Evolutionary conservation across 2,329 filamentous ascomycete genomes (phyloP).

Genomic region (Ilyonectria robusta): DNA sequence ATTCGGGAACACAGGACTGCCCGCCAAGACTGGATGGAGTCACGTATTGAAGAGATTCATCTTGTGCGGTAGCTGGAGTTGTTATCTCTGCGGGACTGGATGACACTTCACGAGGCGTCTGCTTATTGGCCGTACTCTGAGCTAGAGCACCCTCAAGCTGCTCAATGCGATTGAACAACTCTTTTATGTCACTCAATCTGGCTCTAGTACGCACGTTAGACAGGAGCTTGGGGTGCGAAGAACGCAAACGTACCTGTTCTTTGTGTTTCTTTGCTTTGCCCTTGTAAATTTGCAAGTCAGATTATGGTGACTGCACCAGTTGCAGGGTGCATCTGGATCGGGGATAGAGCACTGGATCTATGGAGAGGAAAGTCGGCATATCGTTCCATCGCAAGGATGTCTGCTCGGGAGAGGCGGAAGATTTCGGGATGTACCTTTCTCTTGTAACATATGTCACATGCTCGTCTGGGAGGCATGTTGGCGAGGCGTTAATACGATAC

Average conservation of each 20-base stretch:
- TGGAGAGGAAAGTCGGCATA: not conserved
- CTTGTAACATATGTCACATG: slow-evolving; percentile 27
- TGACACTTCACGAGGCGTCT: not conserved
- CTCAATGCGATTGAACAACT: slow-evolving; percentile 39
- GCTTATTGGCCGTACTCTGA: not conserved
- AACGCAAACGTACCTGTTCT: not conserved
- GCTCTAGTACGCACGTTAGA: slow-evolving; percentile 10
- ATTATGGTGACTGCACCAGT: slow-evolving; percentile 4
- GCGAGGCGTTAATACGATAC: not conserved
- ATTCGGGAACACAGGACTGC: not conserved
- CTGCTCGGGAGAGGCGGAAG: not conserved
- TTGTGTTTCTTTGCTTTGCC: not conserved
- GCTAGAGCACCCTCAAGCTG: slow-evolving; percentile 36
- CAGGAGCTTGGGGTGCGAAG: not conserved
- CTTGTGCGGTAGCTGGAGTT: slow-evolving; percentile 8
- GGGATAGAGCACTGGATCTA: slow-evolving; percentile 44
- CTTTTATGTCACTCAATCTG: slow-evolving; percentile 37
- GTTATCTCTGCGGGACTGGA: slow-evolving; percentile 7
- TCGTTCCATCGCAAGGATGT: not conserved
- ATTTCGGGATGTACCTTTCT: slow-evolving; percentile 17
- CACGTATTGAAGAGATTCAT: not conserved
- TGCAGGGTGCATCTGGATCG: slow-evolving; percentile 16
- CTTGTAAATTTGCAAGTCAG: not conserved
- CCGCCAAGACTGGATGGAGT: not conserved
- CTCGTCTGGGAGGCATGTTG: slow-evolving; percentile 14